phyloP scores from a whole-genome alignment of 1,284 basidiomycete genomes.

The Inonotus obliquus region DNA sequence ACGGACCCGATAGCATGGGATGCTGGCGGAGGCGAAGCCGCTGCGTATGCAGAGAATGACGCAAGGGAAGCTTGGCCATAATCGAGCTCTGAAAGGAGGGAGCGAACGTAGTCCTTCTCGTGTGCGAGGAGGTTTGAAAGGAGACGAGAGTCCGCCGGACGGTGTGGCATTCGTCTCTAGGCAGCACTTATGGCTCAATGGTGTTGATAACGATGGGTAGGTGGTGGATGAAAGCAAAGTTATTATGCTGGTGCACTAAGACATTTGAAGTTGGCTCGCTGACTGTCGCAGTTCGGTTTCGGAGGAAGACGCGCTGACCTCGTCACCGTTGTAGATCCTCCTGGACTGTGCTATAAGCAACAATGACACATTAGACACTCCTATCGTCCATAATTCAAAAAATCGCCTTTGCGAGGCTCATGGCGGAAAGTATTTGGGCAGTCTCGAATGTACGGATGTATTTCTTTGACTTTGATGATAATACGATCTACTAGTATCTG shows the following conservation, averaged over 20 bases:
- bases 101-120: slow-evolving; percentile 68
- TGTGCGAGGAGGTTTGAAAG: slow-evolving; percentile 59
- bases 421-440: too few species aligned
- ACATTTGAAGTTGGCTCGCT: background rate
- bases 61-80: slow-evolving; percentile 57
- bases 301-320: background rate
- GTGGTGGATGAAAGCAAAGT: background rate
- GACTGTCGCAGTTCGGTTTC: background rate
- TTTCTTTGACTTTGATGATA: too few species aligned
- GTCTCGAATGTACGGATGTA: too few species aligned
- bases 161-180: slow-evolving; percentile 52
- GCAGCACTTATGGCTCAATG: background rate
- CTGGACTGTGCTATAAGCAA: too few species aligned
- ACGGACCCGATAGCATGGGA: slow-evolving; percentile 55
- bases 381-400: too few species aligned
- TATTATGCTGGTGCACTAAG: background rate
- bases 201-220: background rate
- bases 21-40: slow-evolving; percentile 53
- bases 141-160: slow-evolving; percentile 65
- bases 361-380: too few species aligned
- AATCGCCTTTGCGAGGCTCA: too few species aligned
- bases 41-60: slow-evolving; percentile 68
- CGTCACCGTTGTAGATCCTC: too few species aligned
- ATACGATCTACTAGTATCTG: too few species aligned
- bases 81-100: slow-evolving; percentile 50